Conservation (phyloP, 805 yeast species). For the Candida easanensis region DNA sequence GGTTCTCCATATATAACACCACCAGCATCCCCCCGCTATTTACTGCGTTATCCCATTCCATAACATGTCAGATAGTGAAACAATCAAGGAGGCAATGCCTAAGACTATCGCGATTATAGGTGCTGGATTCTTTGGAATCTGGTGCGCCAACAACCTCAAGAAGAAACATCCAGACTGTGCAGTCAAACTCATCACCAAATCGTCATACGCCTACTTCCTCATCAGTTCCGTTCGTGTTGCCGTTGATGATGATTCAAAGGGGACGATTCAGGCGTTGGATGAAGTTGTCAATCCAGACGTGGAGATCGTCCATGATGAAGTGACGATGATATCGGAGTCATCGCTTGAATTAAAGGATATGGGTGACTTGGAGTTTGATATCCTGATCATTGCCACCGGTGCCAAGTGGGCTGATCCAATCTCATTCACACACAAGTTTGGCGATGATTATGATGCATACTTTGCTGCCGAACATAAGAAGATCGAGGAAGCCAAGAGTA, state of each 20-base stretch:
- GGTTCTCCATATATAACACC: too few species aligned
- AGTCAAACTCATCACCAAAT: slow-evolving; percentile 13
- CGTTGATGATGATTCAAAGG: slow-evolving; percentile 7
- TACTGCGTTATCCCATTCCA: too few species aligned
- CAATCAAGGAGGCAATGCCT: too few species aligned
- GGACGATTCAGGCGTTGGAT: slow-evolving; percentile 11
- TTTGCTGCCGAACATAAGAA: slow-evolving; percentile 14
- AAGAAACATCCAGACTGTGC: neutral
- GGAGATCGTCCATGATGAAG: slow-evolving; percentile 19
- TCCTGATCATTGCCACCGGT: slow-evolving; percentile 32
- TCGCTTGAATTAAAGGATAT: slow-evolving; percentile 12
- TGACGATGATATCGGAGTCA: slow-evolving; percentile 10
- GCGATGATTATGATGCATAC: slow-evolving; percentile 16
- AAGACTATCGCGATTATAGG: slow-evolving; percentile 29
- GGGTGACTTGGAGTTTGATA: slow-evolving; percentile 20
- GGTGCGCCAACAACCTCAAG: slow-evolving; percentile 14
- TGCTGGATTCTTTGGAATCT: slow-evolving; percentile 27
- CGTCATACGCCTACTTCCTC: slow-evolving; percentile 12
- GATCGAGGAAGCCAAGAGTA: slow-evolving; percentile 24
- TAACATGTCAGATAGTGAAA: too few species aligned
- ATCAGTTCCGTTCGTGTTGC: slow-evolving; percentile 14
- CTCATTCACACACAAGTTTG: slow-evolving; percentile 14
- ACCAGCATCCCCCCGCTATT: too few species aligned
- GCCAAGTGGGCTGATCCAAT: slow-evolving; percentile 29
- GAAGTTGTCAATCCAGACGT: slow-evolving; percentile 17